These are phyloP conservation scores for Austroboletus sp. DNA, from an alignment of 1,284 basidiomycete species.

Conservation along the genomic window DNA sequence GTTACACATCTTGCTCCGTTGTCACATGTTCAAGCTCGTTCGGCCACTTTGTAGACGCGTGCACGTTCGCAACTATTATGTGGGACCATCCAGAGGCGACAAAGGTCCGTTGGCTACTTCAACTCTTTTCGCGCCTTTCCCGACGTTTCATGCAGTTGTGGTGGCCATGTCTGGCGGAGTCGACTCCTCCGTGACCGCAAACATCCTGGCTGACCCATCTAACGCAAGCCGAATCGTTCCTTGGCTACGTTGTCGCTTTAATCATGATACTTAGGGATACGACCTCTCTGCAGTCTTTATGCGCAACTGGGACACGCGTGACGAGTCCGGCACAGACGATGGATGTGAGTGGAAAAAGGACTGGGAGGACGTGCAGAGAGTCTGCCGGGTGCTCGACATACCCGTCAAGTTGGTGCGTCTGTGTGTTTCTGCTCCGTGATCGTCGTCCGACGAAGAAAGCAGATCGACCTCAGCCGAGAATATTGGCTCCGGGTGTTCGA, in stretches of 20 bases:
- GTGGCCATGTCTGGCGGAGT: slow-evolving; percentile 96
- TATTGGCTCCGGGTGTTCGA: slow-evolving; percentile 89
- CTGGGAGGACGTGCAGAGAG: slow-evolving; percentile 82
- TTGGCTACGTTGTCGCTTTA: neutral
- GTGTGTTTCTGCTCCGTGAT: slow-evolving; percentile 36
- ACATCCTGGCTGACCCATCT: slow-evolving; percentile 53
- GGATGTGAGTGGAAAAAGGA: slow-evolving; percentile 95
- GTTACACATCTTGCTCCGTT: slow-evolving; percentile 3
- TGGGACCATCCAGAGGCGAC: slow-evolving; percentile 25
- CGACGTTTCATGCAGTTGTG: slow-evolving; percentile 49
- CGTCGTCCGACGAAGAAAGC: slow-evolving; percentile 1
- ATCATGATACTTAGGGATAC: slow-evolving; percentile 49
- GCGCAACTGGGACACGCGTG: slow-evolving; percentile 87
- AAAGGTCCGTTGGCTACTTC: slow-evolving; percentile 15
- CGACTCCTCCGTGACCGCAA: slow-evolving; percentile 83
- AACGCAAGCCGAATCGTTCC: slow-evolving; percentile 37
- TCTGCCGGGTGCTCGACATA: slow-evolving; percentile 65
- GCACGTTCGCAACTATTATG: slow-evolving; percentile 14
- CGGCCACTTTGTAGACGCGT: slow-evolving; percentile 6
- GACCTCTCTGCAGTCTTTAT: slow-evolving; percentile 86
- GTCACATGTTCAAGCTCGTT: slow-evolving; percentile 12
- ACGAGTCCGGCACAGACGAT: slow-evolving; percentile 62
- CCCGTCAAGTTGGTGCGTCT: slow-evolving; percentile 47
- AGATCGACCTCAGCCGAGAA: slow-evolving; percentile 78
- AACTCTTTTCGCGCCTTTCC: neutral